A percentile compares a stretch with the other conserved stretches of the same genome.
Evolutionary conservation across 208 protist genomes (phyloP).

Genomic region (Angomonas deanei): DNA sequence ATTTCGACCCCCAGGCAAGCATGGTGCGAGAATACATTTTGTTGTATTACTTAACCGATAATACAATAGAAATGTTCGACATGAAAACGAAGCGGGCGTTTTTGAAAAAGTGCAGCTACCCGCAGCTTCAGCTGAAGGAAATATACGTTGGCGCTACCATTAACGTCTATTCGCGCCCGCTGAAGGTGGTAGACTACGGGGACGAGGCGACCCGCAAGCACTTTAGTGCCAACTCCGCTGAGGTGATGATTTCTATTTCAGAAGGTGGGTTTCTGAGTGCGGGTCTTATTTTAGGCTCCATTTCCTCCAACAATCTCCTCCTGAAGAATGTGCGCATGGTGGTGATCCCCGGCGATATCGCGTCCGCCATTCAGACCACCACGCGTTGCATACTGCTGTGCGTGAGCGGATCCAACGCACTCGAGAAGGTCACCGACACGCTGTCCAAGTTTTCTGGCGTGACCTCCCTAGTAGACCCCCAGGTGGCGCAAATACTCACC

Average conservation of each 20-base stretch:
- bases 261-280: conserved; percentile 28
- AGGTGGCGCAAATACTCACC: conserved; percentile 25
- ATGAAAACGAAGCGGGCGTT: conserved; percentile 89
- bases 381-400: conserved; percentile 42
- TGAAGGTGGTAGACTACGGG: conserved; percentile 90
- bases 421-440: conserved; percentile 34
- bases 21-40: conserved; percentile 87
- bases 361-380: conserved; percentile 19
- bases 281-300: conserved; percentile 42
- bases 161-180: conserved; percentile 89
- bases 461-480: conserved; percentile 32
- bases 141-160: conserved; percentile 91
- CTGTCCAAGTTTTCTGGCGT: conserved; percentile 24
- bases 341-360: conserved; percentile 47
- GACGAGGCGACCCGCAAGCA: conserved; percentile 81
- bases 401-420: conserved; percentile 59
- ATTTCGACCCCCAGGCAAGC: conserved; percentile 86
- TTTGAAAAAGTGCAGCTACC: conserved; percentile 90
- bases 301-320: conserved; percentile 54
- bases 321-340: conserved; percentile 67
- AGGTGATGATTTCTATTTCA: conserved; percentile 63
- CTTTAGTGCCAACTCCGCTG: conserved; percentile 46
- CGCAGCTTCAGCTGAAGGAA: conserved; percentile 67
- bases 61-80: conserved; percentile 95
- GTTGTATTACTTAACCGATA: conserved; percentile 84